Conservation (phyloP, 495 filamentous ascomycete species). For the Parathielavia hyrcaniae region DNA sequence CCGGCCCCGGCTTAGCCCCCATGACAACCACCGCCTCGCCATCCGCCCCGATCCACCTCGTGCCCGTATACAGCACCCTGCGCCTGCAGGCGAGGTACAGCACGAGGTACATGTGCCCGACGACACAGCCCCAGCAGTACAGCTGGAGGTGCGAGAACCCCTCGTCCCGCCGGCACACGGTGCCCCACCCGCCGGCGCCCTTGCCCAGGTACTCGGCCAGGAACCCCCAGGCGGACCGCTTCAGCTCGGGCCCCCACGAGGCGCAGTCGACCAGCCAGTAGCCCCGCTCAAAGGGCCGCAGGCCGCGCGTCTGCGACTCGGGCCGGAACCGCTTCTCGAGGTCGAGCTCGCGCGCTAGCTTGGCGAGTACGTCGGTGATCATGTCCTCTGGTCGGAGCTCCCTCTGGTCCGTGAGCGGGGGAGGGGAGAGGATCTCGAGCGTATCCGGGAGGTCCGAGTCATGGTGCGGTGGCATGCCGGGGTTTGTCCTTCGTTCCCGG, state of each 20-base stretch:
- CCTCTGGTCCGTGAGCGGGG: slow-evolving; percentile 23
- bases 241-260: slow-evolving; percentile 37
- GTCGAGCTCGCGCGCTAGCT: slow-evolving; percentile 48
- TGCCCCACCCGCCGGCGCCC: slow-evolving; percentile 62
- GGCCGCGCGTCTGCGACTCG: slow-evolving; percentile 40
- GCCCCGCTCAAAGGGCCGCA: slow-evolving; percentile 57
- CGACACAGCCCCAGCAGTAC: slow-evolving; percentile 62
- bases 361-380: slow-evolving; percentile 50
- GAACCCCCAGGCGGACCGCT: slow-evolving; percentile 54
- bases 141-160: slow-evolving; percentile 43
- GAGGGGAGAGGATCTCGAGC: slow-evolving; percentile 36
- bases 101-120: slow-evolving; percentile 57
- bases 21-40: slow-evolving; percentile 47
- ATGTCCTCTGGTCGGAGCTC: slow-evolving; percentile 28
- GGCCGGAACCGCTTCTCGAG: slow-evolving; percentile 49
- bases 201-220: slow-evolving; percentile 52
- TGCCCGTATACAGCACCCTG: slow-evolving; percentile 46
- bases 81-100: slow-evolving; percentile 59
- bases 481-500: slow-evolving; percentile 7
- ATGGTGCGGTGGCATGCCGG: background rate
- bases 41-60: slow-evolving; percentile 52
- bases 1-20: slow-evolving; percentile 19
- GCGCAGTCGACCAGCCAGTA: slow-evolving; percentile 57
- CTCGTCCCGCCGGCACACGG: slow-evolving; percentile 40
- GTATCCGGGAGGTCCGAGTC: slow-evolving; percentile 13